A percentile compares a stretch with the other conserved stretches of the same genome.
These are phyloP conservation scores for Mrakia frigida DNA, from an alignment of 768 basidiomycete genomes.

Conservation along the genomic window DNA sequence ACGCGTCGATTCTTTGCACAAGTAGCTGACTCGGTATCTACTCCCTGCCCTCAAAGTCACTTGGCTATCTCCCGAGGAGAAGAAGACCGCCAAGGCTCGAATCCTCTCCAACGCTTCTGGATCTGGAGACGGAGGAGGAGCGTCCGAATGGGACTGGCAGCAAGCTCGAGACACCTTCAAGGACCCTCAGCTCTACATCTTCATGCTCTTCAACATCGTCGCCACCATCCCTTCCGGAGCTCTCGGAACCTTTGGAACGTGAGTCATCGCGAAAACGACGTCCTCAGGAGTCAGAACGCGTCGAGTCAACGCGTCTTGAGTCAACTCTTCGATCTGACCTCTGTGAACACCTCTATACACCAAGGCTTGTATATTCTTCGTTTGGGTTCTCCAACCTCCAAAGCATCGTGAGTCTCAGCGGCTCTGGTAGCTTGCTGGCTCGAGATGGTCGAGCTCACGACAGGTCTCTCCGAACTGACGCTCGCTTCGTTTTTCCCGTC, in stretches of 20 bases:
- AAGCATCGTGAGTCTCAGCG: conserved; percentile 5
- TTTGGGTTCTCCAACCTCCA: conserved; percentile 35
- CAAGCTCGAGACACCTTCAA: conserved; percentile 1
- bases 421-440: not conserved
- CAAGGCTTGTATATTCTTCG: conserved; percentile 23
- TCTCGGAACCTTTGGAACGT: conserved; percentile 4
- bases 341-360: too few relatives aligned
- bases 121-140: not conserved
- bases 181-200: conserved; percentile 12
- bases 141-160: not conserved
- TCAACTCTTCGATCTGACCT: too few relatives aligned
- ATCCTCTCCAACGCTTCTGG: conserved; percentile 7
- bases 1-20: too few relatives aligned
- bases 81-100: conserved; percentile 3
- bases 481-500: not conserved
- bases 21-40: too few relatives aligned
- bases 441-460: too few relatives aligned
- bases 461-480: not conserved
- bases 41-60: not conserved
- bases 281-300: too few relatives aligned
- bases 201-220: conserved; percentile 29
- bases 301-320: too few relatives aligned
- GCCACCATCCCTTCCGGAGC: conserved; percentile 35
- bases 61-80: not conserved
- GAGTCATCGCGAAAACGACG: too few relatives aligned